Conservation (phyloP, 305 asterid species). For the Rubia occidens region DNA sequence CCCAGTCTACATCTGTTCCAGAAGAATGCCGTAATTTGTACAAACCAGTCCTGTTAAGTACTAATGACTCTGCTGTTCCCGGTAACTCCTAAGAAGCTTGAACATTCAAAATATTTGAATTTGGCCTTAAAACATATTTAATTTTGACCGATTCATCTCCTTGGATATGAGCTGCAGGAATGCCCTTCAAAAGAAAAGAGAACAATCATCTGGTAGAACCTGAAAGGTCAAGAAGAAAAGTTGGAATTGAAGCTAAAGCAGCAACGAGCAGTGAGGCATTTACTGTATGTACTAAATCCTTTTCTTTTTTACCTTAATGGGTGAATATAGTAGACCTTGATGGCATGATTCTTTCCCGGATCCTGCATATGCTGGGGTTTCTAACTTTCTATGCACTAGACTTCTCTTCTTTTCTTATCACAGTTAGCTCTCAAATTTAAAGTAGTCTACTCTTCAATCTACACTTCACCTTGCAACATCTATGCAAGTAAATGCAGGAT, state of each 20-base stretch:
- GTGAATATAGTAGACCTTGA: not conserved
- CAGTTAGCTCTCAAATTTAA: not conserved
- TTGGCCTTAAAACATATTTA: slow-evolving; percentile 4
- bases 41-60: slow-evolving; percentile 38
- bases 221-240: slow-evolving; percentile 38
- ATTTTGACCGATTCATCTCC: slow-evolving; percentile 12
- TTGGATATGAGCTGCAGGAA: slow-evolving; percentile 22
- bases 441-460: not conserved
- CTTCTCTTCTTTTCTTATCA: not conserved
- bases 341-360: not conserved
- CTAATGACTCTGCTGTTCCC: slow-evolving; percentile 22
- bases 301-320: not conserved
- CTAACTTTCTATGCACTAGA: not conserved
- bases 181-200: slow-evolving; percentile 42
- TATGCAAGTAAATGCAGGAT: not conserved
- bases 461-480: not conserved
- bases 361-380: not conserved
- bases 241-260: slow-evolving; percentile 21
- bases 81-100: slow-evolving; percentile 9
- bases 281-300: slow-evolving; percentile 7
- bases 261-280: not conserved
- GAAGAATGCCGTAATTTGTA: slow-evolving; percentile 24
- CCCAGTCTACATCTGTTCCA: slow-evolving; percentile 26
- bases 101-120: not conserved
- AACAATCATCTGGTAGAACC: slow-evolving; percentile 30